These are phyloP conservation scores for Eudorina sp. DNA, from an alignment of 139 green algal species.

Conservation along the genomic window DNA sequence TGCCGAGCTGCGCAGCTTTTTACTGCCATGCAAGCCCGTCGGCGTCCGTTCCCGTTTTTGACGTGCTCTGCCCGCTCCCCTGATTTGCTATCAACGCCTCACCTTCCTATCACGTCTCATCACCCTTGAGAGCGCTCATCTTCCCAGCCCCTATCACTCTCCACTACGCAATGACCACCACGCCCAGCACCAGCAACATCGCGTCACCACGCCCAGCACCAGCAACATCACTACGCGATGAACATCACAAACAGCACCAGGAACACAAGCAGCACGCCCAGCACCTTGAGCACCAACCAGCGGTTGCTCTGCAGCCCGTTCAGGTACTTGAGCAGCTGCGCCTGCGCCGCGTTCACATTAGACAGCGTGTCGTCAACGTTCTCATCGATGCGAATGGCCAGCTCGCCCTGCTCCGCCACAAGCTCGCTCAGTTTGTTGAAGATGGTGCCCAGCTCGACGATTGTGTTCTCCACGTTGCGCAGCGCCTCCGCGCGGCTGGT, in stretches of 20 bases:
- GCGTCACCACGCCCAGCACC: too few relatives aligned
- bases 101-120: too few relatives aligned
- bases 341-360: conserved; percentile 96
- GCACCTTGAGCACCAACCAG: conserved; percentile 78
- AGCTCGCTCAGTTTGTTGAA: conserved; percentile 98
- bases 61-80: too few relatives aligned
- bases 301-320: conserved; percentile 94
- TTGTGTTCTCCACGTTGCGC: conserved; percentile 96
- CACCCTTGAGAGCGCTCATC: too few relatives aligned
- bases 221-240: conserved; percentile 55
- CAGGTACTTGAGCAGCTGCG: conserved; percentile 97
- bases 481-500: conserved; percentile 81
- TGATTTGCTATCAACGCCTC: too few relatives aligned
- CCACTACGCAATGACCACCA: too few relatives aligned
- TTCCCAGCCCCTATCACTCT: too few relatives aligned
- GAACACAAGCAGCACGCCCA: conserved; percentile 67
- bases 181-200: too few relatives aligned
- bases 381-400: conserved; percentile 97
- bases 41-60: too few relatives aligned
- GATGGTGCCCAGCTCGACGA: conserved; percentile 97
- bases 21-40: too few relatives aligned
- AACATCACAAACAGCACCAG: conserved; percentile 71
- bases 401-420: conserved; percentile 89
- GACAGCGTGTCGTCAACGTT: conserved; percentile 96
- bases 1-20: too few relatives aligned